Evolutionary conservation across 2,329 filamentous ascomycete species (phyloP), one percentile per base, ranked within the genome.

Genomic region (Alternaria solani): DNA sequence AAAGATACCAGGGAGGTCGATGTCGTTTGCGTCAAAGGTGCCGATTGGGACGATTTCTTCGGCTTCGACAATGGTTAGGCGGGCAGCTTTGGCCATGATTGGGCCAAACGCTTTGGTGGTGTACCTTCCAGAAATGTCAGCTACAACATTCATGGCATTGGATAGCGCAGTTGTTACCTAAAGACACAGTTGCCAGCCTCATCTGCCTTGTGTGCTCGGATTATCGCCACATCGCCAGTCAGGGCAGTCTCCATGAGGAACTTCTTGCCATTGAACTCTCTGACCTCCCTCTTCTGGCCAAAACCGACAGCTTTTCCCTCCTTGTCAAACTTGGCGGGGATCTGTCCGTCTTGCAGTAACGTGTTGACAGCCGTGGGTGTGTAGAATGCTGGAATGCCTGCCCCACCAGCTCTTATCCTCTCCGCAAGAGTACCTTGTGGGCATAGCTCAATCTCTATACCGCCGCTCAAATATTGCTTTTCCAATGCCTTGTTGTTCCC

Each of bases 21-120:
- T 89, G 8, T 91, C 86, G 76, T 93, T 91, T 18, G 93, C 90
- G 5, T 92, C 82, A 70, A 97, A 94, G 77, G 93, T 91, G 59
- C 93, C 93, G 1, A 91, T 89, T 80, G 96, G 92, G 57, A 96
- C 93, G 63, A 97, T 96, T 75, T 96, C 85, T 81, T 97, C 93
- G n/a, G 93, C 93, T 83, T 96, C 93, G 64, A 96, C 93, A 69
- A 96, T 96, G 67, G 93, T 96, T 79, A 92, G 86, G 80, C 92
- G 93, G 56, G 93, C 93, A 75, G 96, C 95, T 74, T 93, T 89
- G 66, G 91, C 93, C 93, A 97, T 96, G 42, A 77, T 76, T 36
- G 74, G 74, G 2, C 75, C 75, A 42, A 77, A 78, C 4, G 74
- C 74, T 67, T 77, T 78, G 26, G 75, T 77, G 5, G 75, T 76